These are phyloP conservation scores for Geotrichum histeridarum DNA, from an alignment of 1,139 yeast genomes.

Conservation along the genomic window DNA sequence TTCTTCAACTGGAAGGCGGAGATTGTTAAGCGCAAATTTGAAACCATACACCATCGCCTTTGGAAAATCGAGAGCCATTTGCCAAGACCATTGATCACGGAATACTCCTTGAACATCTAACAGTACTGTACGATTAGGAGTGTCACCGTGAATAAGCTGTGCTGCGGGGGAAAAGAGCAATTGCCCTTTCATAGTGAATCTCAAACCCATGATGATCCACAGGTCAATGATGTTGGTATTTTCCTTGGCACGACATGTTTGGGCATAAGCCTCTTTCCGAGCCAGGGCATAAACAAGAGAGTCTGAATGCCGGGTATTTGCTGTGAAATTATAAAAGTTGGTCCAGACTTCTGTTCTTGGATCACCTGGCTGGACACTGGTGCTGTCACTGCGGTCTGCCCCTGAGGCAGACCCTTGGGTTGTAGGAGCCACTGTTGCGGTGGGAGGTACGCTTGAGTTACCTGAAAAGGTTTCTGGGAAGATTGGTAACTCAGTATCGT, in stretches of 20 bases:
- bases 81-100: constrained; percentile 41
- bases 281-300: constrained; percentile 34
- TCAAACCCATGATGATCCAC: constrained; percentile 35
- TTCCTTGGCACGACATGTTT: constrained; percentile 22
- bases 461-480: neutral
- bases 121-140: constrained; percentile 13
- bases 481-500: neutral
- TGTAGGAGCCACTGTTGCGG: constrained; percentile 4
- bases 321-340: constrained; percentile 28
- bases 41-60: constrained; percentile 35
- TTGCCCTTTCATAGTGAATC: constrained; percentile 29
- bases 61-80: constrained; percentile 39
- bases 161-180: constrained; percentile 23
- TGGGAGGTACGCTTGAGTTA: neutral
- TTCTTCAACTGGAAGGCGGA: neutral
- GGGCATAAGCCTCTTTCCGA: constrained; percentile 35
- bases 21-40: constrained; percentile 20
- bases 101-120: constrained; percentile 36
- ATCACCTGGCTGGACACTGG: neutral
- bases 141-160: neutral
- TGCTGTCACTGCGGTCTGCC: neutral
- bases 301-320: constrained; percentile 31
- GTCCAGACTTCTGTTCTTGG: constrained; percentile 18
- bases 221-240: constrained; percentile 30
- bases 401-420: neutral